A percentile compares a stretch with the other conserved stretches of the same genome.
Conservation (phyloP, 1,284 basidiomycete genomes). For the Puccinia hordei region DNA sequence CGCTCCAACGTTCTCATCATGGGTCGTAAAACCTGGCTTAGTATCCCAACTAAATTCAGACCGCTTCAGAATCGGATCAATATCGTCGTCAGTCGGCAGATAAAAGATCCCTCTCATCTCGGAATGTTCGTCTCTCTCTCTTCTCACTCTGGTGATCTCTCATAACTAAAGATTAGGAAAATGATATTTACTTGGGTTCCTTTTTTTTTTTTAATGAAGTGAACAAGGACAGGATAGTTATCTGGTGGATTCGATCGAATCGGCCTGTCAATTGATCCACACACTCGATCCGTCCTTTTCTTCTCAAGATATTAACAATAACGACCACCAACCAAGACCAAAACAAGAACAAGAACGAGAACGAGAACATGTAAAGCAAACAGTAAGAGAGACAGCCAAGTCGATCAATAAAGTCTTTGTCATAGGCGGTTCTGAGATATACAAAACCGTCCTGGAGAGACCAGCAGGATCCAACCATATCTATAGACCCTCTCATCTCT, state of each 20-base stretch:
- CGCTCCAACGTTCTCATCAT: conserved; percentile 80
- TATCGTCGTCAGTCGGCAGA: conserved; percentile 64
- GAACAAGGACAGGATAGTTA: conserved; percentile 9
- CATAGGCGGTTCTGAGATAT: conserved; percentile 86
- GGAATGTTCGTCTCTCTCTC: conserved; percentile 18
- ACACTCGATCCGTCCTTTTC: conserved; percentile 31
- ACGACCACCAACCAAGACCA: conserved; percentile 56
- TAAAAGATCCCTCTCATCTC: not conserved
- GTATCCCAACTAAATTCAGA: conserved; percentile 84
- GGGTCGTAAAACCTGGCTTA: conserved; percentile 98
- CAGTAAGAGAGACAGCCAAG: conserved; percentile 49
- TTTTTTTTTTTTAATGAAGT: not conserved
- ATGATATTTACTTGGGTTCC: not conserved
- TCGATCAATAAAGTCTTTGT: conserved; percentile 66
- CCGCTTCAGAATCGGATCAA: conserved; percentile 79
- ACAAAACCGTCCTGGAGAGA: conserved; percentile 68
- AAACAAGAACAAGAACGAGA: conserved; percentile 38
- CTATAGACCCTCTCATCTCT: conserved; percentile 67
- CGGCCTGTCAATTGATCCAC: conserved; percentile 39
- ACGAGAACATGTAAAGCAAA: conserved; percentile 24
- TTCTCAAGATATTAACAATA: conserved; percentile 1
- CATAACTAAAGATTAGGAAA: too few species aligned
- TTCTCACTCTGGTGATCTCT: not conserved
- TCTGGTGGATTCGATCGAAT: conserved; percentile 17
- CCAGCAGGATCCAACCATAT: too few species aligned